Evolutionary conservation across 306 rosid genomes (phyloP), one percentile per base, ranked within the genome.

Genomic region (Cicer chorassanicum): DNA sequence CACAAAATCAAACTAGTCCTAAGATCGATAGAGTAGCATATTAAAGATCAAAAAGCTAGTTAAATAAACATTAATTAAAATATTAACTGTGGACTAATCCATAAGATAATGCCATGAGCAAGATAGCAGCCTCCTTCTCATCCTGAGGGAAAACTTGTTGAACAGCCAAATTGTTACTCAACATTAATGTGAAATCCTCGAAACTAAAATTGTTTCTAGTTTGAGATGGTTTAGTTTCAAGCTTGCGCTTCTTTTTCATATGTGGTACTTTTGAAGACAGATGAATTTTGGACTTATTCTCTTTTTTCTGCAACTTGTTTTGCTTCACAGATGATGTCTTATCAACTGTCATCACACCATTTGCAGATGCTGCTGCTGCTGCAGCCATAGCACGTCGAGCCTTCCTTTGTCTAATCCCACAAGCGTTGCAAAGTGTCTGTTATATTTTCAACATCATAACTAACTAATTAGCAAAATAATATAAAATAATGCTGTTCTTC

Each of bases 321-420:
- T 69, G 60, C 85, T 76, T 87, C 76, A 55, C 43, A 18, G 85
- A 42, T 34, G 78, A 36, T 38, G 79, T 75, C 24, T 76, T 84
- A 39, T 70, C 68, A 4, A 73, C 74, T 1, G 76, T 18, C 59
- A 59, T 70, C 24, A 87, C 57, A 34, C 90, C 94, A 36, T 83
- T 84, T 11, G 72, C 90, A 0, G 36, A 0, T 29, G 36, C 36
- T 3, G 36, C 36, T 3, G 86, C 62, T 0, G 95, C 92, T 1
- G 91, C 88, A 0, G 98, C 93, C 0, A 81, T 86, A 0, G 98
- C 98, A 1, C 97, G 86, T 61, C 98, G 88, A 0, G 96, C 98
- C 80, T 93, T 93, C 85, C 98, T 87, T 84, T 93, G 98, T 68
- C 98, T 82, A 72, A 93, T 93, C 36, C 98, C 98, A 55, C 98